Percentiles rank a stretch among this genome's conserved stretches.
These are phyloP conservation scores for Flaveria floridana DNA, from an alignment of 140 eudicot species.

Conservation along the genomic window DNA sequence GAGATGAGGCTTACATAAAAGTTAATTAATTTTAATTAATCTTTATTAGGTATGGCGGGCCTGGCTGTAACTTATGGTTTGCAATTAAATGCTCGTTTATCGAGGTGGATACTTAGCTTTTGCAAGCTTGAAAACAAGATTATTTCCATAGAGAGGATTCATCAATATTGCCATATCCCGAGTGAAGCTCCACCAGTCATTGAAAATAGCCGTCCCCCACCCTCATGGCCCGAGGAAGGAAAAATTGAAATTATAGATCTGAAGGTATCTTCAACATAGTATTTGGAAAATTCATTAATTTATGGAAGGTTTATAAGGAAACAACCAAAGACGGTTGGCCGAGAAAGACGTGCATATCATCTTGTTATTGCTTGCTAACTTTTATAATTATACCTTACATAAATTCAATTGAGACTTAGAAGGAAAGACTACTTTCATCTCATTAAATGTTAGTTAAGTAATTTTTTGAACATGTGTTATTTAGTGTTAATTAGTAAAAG, in stretches of 20 bases:
- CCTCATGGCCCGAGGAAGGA: constrained; percentile 83
- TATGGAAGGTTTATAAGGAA: no score
- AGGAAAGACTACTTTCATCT: not conserved
- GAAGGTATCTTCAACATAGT: constrained; percentile 49
- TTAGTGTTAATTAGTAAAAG: constrained; percentile 10
- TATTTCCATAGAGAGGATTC: constrained; percentile 85
- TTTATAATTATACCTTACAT: not conserved
- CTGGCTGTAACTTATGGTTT: constrained; percentile 93
- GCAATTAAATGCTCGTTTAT: constrained; percentile 76
- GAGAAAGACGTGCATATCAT: constrained; percentile 7
- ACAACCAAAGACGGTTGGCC: no score
- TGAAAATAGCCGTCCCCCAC: constrained; percentile 60
- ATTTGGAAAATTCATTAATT: not conserved
- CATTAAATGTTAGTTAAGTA: constrained; percentile 1
- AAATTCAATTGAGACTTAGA: not conserved
- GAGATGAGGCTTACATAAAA: not conserved
- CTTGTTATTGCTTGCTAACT: constrained; percentile 17
- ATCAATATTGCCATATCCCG: constrained; percentile 78
- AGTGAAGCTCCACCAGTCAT: constrained; percentile 84
- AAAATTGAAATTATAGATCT: constrained; percentile 64
- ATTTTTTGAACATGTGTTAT: not conserved
- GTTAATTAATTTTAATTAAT: not conserved
- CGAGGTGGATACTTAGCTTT: constrained; percentile 89
- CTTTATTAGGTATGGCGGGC: constrained; percentile 84
- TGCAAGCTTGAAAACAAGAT: constrained; percentile 97